phyloP scores from a whole-genome alignment of 148 eudicot genomes.

The Diospyros kaki region DNA sequence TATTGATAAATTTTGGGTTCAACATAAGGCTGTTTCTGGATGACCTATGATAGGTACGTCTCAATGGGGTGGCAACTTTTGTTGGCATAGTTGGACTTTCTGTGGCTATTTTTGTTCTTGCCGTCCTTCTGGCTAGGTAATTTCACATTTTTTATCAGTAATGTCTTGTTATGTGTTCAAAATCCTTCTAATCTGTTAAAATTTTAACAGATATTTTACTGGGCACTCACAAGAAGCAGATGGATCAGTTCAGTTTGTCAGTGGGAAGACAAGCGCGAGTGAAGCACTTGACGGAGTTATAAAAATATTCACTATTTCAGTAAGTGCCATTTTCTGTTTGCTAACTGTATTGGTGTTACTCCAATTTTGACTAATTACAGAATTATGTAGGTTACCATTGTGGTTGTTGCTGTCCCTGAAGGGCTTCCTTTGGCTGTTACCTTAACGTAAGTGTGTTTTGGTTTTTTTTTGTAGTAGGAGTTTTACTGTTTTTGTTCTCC shows the following conservation, averaged over 20 bases:
- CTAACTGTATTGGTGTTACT: neutral
- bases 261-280: constrained; percentile 52
- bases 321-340: constrained; percentile 32
- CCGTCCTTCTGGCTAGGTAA: constrained; percentile 65
- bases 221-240: constrained; percentile 59
- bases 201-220: constrained; percentile 54
- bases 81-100: constrained; percentile 85
- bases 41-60: constrained; percentile 55
- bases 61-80: constrained; percentile 92
- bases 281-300: constrained; percentile 58
- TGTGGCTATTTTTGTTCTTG: constrained; percentile 68
- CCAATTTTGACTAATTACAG: constrained; percentile 13
- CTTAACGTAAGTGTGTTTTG: constrained; percentile 58
- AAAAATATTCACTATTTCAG: constrained; percentile 66
- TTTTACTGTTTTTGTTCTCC: neutral
- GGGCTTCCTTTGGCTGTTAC: constrained; percentile 96
- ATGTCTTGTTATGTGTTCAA: neutral
- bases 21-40: neutral
- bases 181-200: neutral
- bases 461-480: neutral
- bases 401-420: constrained; percentile 97
- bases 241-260: constrained; percentile 59
- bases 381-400: constrained; percentile 76
- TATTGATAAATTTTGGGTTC: neutral
- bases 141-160: neutral